phyloP scores from a whole-genome alignment of 768 basidiomycete species.

The Cubamyces sp. region DNA sequence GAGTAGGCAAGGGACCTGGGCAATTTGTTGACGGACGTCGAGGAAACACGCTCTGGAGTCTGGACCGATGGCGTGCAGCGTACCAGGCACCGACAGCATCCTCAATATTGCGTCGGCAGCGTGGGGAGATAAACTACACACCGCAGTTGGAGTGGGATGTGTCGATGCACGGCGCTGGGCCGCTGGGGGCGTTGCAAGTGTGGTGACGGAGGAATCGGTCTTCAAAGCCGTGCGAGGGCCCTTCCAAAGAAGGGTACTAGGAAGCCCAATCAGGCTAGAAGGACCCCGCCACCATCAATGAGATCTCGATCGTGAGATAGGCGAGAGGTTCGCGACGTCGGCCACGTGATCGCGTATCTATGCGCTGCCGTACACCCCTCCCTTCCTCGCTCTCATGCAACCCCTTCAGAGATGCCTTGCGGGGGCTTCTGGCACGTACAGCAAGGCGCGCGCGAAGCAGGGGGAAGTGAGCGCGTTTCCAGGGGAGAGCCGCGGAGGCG shows the following conservation, averaged over 20 bases:
- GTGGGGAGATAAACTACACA: too few relatives aligned
- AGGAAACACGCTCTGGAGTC: too few relatives aligned
- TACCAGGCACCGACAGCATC: too few relatives aligned
- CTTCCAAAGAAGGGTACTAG: conserved; percentile 8
- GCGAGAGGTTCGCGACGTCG: conserved; percentile 12
- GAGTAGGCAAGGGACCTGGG: too few relatives aligned
- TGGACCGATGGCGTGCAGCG: too few relatives aligned
- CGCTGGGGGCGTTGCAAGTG: background rate
- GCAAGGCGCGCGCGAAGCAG: background rate
- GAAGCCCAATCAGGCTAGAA: background rate
- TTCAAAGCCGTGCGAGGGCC: background rate
- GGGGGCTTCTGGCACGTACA: conserved; percentile 2
- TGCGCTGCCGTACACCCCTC: background rate
- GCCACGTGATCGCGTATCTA: conserved; percentile 25
- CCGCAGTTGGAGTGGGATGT: too few relatives aligned
- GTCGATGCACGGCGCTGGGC: too few relatives aligned
- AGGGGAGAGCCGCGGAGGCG: background rate
- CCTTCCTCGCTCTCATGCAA: background rate
- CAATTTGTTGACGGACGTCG: too few relatives aligned
- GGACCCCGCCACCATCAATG: conserved; percentile 2
- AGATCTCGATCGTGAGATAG: conserved; percentile 21
- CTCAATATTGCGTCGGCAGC: too few relatives aligned
- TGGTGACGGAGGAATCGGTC: conserved; percentile 12
- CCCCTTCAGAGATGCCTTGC: too few relatives aligned
- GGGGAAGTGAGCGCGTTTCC: background rate